These are phyloP conservation scores for Chara braunii DNA, from an alignment of 139 green algal species.

Conservation along the genomic window DNA sequence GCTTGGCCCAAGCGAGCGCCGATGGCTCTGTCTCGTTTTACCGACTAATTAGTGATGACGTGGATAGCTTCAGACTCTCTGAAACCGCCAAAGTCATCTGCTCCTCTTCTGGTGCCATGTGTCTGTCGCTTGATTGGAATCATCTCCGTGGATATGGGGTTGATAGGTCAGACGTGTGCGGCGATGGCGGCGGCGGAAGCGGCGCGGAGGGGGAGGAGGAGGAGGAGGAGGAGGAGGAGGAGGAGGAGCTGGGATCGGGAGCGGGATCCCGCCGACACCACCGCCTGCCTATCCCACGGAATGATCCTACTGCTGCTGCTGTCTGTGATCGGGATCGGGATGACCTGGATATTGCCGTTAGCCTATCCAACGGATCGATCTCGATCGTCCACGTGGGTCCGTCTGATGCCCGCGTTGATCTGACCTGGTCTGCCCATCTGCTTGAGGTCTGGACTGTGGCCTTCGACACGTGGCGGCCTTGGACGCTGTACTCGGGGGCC, in stretches of 20 bases:
- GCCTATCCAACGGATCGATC: slow-evolving; percentile 12
- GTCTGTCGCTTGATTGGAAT: slow-evolving; percentile 39
- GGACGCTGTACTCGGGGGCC: slow-evolving; percentile 36
- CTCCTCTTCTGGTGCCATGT: slow-evolving; percentile 22
- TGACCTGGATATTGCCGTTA: neutral
- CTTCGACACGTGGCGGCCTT: slow-evolving; percentile 25
- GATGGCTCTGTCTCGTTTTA: slow-evolving; percentile 32
- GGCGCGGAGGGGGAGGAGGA: too few relatives aligned
- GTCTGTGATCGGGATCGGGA: neutral
- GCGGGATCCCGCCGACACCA: too few relatives aligned
- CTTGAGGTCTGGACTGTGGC: slow-evolving; percentile 26
- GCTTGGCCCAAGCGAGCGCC: slow-evolving; percentile 19
- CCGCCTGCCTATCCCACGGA: too few relatives aligned
- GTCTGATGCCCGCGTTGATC: neutral
- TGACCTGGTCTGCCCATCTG: slow-evolving; percentile 10
- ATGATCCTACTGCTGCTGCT: too few relatives aligned
- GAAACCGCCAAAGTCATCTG: slow-evolving; percentile 1
- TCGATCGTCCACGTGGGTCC: neutral
- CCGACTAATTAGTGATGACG: slow-evolving; percentile 4
- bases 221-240: too few relatives aligned
- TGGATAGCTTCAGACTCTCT: neutral
- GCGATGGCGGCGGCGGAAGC: too few relatives aligned
- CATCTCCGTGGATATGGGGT: too few relatives aligned
- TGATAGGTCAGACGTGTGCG: too few relatives aligned
- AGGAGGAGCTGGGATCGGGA: too few relatives aligned